Base-by-base conservation (phyloP, 805 yeast species). In the Candida schatavii region DNA sequence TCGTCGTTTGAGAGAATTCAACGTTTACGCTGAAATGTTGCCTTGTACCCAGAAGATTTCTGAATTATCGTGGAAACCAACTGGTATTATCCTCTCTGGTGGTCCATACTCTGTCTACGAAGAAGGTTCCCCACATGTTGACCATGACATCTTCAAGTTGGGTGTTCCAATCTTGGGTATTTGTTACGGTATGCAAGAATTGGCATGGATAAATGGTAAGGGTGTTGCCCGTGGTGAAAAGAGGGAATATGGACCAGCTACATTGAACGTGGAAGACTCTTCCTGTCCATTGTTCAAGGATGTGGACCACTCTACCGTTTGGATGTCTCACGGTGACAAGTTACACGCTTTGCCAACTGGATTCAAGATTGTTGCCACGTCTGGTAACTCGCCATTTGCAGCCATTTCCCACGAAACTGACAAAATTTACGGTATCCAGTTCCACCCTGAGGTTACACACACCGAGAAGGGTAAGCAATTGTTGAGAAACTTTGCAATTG, bases 311-410 rank as follows among this genome's bases (percentile, higher is more conserved):
- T 88, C 95, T 45, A 90, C 85, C 64, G 97, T 93, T 48, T 93
- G 99, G 99, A 93, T 93, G 99, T 90, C 98, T 37, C 99, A 93
- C 68, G 96, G 96, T 61, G 99, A 93, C 72, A 93, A 93, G 75
- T 77, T 93, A 59, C 82, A 81, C 56, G 86, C 91, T 41, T 77
- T 93, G 54, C 99, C 99, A 56, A 76, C 78, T 35, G 96, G 95
- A 30, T 93, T 80, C 78, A 81, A 83, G 64, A 79, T 85, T 46
- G 88, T 90, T 47, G 99, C 97, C 42, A 81, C 88, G 33, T 85
- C 97, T 42, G 88, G 77, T 54, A 93, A 93, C 78, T 93, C 98
- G 33, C 99, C 98, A 44, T 93, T 60, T 70, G 95, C 97, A 56
- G 98, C 95, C 62, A 84, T 93, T 65, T 81, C 89, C 43, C 83